Evolutionary conservation across 2,329 filamentous ascomycete species (phyloP).

Genomic region (Clathrospora elynae): DNA sequence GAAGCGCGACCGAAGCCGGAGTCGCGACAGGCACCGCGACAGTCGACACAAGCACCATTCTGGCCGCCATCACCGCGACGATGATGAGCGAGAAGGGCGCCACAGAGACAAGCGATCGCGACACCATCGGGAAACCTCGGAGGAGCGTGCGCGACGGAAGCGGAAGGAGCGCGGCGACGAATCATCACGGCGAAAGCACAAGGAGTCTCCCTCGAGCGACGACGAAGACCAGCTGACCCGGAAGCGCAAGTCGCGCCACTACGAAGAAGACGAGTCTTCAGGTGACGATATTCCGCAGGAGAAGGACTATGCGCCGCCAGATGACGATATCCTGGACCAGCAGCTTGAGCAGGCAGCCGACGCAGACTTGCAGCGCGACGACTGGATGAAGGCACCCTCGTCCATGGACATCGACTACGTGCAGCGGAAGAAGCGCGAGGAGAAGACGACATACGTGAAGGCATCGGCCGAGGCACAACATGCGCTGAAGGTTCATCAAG

Average conservation of each 20-base stretch:
- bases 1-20: slow-evolving; percentile 53
- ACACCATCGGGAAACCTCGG: slow-evolving; percentile 53
- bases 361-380: slow-evolving; percentile 68
- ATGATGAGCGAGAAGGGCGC: slow-evolving; percentile 53
- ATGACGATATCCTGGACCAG: slow-evolving; percentile 53
- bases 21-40: slow-evolving; percentile 46
- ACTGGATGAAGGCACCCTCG: slow-evolving; percentile 93
- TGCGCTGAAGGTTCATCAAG: slow-evolving; percentile 73
- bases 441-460: slow-evolving; percentile 52
- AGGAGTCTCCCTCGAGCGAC: slow-evolving; percentile 41
- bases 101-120: slow-evolving; percentile 70
- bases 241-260: slow-evolving; percentile 44
- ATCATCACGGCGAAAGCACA: slow-evolving; percentile 43
- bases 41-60: slow-evolving; percentile 52
- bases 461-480: slow-evolving; percentile 62
- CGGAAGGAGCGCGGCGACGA: slow-evolving; percentile 47
- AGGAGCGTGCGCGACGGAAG: slow-evolving; percentile 53
- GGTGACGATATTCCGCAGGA: slow-evolving; percentile 45
- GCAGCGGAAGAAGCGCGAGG: slow-evolving; percentile 61
- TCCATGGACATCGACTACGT: slow-evolving; percentile 84
- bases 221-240: slow-evolving; percentile 41
- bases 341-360: slow-evolving; percentile 46
- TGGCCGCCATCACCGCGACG: slow-evolving; percentile 52
- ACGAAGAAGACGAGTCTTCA: slow-evolving; percentile 37
- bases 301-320: slow-evolving; percentile 52